Evolutionary conservation across 208 protist genomes (phyloP).

Genomic region (Leptomonas pyrrhocoris): DNA sequence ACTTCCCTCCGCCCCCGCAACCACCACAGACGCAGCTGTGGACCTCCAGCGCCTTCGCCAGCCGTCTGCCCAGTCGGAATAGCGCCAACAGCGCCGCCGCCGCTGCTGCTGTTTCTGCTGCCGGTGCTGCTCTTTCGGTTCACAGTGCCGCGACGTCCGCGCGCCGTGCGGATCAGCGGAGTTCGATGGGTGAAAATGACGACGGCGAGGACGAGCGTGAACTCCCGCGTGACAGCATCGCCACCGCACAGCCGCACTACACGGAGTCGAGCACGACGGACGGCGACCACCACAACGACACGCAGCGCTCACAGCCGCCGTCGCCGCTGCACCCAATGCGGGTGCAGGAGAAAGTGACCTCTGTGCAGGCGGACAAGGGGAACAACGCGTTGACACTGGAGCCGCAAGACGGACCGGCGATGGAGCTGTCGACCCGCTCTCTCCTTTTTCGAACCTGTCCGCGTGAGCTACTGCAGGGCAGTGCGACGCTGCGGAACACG

Average conservation of each 20-base stretch:
- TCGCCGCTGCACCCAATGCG: constrained; percentile 29
- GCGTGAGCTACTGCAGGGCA: constrained; percentile 64
- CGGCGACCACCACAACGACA: background rate
- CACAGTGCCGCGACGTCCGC: constrained; percentile 2
- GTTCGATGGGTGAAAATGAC: background rate
- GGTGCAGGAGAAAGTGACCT: constrained; percentile 12
- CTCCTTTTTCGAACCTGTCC: constrained; percentile 57
- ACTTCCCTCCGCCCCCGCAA: constrained; percentile 44
- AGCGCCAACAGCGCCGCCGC: no score
- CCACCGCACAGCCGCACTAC: background rate
- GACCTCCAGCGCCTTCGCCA: constrained; percentile 12
- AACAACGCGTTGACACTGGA: background rate
- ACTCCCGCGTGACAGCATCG: background rate
- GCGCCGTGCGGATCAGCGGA: background rate
- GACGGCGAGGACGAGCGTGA: background rate
- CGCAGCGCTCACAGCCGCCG: constrained; percentile 4
- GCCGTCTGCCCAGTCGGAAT: constrained; percentile 1
- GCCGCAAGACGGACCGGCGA: constrained; percentile 21
- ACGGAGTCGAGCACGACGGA: background rate
- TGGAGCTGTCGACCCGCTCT: constrained; percentile 65
- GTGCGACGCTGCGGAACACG: constrained; percentile 59
- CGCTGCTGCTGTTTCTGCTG: no score
- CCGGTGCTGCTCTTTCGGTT: background rate
- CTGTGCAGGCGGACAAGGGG: background rate
- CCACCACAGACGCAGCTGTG: constrained; percentile 31